A percentile compares a stretch with the other conserved stretches of the same genome.
Evolutionary conservation across 148 eudicot genomes (phyloP).

Genomic region (Persicaria tinctoria): DNA sequence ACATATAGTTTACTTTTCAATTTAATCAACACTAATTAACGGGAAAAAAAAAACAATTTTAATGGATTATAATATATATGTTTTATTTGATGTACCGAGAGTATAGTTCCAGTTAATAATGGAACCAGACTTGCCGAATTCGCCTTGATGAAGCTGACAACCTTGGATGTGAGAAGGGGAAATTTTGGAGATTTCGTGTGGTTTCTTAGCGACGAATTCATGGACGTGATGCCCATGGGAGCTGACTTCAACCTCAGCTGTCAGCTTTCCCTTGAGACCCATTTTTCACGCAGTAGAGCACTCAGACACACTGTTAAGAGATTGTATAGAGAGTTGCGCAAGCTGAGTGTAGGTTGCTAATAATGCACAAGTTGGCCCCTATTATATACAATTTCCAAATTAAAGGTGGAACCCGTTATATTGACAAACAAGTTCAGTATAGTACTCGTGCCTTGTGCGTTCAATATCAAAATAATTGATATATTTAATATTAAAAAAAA

Average conservation of each 20-base stretch:
- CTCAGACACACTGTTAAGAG: too few species aligned
- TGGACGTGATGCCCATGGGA: constrained; percentile 17
- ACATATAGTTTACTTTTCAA: too few species aligned
- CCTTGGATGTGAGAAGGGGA: constrained; percentile 15
- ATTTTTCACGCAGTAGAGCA: not conserved
- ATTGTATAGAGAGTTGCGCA: too few species aligned
- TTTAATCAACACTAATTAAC: not conserved
- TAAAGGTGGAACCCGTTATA: too few species aligned
- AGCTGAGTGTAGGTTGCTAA: too few species aligned
- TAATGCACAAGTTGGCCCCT: too few species aligned
- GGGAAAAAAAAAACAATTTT: not conserved
- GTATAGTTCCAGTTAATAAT: constrained; percentile 19
- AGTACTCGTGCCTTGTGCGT: too few species aligned
- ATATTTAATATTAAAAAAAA: too few species aligned
- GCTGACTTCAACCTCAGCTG: constrained; percentile 6
- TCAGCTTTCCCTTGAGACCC: constrained; percentile 12
- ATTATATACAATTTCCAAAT: too few species aligned
- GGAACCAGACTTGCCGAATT: constrained; percentile 15
- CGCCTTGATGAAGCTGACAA: constrained; percentile 23
- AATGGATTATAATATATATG: not conserved
- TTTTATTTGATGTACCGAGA: constrained; percentile 12
- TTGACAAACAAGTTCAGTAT: too few species aligned
- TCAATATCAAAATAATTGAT: too few species aligned
- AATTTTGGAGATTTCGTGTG: constrained; percentile 11
- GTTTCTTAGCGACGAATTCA: constrained; percentile 10